These are phyloP conservation scores for Echium plantagineum DNA, from an alignment of 257 asterid species.

Conservation along the genomic window DNA sequence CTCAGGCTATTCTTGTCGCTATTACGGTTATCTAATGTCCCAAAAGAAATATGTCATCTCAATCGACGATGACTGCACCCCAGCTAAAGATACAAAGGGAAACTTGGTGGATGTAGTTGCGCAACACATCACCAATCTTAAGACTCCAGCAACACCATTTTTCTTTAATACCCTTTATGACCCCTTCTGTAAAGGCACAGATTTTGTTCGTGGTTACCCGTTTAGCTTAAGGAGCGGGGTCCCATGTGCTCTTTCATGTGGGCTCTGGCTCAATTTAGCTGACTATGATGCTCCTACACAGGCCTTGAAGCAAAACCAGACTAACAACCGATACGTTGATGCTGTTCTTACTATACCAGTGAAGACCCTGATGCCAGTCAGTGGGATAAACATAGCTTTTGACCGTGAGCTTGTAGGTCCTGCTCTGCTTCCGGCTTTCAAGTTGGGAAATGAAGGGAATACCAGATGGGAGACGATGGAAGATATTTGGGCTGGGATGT, in stretches of 20 bases:
- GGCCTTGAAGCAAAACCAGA: conserved; percentile 53
- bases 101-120: conserved; percentile 33
- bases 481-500: conserved; percentile 88
- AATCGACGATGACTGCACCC: conserved; percentile 76
- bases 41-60: conserved; percentile 58
- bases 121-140: conserved; percentile 66
- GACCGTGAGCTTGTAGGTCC: conserved; percentile 72
- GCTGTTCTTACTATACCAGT: conserved; percentile 78
- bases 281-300: conserved; percentile 92
- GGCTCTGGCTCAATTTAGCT: conserved; percentile 86
- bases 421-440: conserved; percentile 65
- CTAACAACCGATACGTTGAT: conserved; percentile 65
- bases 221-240: conserved; percentile 87
- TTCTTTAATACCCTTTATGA: conserved; percentile 86
- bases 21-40: conserved; percentile 81
- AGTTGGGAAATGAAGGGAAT: conserved; percentile 70
- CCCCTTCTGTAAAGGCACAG: conserved; percentile 67
- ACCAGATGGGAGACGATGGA: conserved; percentile 89
- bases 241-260: conserved; percentile 74
- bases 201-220: conserved; percentile 93
- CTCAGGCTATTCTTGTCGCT: conserved; percentile 81
- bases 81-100: conserved; percentile 52
- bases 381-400: conserved; percentile 73
- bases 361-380: conserved; percentile 60
- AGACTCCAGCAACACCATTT: conserved; percentile 85